These are phyloP conservation scores for Poterioochromonas sp. DNA, from an alignment of 352 stramenopile species.

Conservation along the genomic window DNA sequence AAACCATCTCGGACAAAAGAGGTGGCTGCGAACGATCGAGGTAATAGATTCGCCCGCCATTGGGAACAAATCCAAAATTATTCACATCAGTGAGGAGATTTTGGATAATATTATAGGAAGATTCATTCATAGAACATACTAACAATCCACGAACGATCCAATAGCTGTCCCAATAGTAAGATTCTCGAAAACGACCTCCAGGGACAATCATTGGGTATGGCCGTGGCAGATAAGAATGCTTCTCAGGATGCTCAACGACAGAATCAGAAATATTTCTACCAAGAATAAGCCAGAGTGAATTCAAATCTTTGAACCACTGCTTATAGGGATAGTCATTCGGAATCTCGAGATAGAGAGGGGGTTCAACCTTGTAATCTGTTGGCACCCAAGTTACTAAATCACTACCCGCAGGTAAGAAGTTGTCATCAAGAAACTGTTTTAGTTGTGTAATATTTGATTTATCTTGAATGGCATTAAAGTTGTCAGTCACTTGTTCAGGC, in stretches of 20 bases:
- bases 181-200: constrained; percentile 75
- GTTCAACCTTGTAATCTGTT: background rate
- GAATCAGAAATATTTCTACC: constrained; percentile 52
- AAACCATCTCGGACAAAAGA: constrained; percentile 73
- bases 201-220: constrained; percentile 61
- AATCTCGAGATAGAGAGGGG: background rate
- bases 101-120: constrained; percentile 62
- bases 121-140: constrained; percentile 63
- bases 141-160: constrained; percentile 78
- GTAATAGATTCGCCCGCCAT: constrained; percentile 78
- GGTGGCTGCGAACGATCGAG: constrained; percentile 72
- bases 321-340: constrained; percentile 47
- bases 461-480: constrained; percentile 49
- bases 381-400: background rate
- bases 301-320: constrained; percentile 59
- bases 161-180: constrained; percentile 84
- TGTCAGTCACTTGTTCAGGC: constrained; percentile 57
- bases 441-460: background rate
- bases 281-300: constrained; percentile 63
- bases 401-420: background rate
- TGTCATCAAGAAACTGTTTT: background rate
- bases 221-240: constrained; percentile 46
- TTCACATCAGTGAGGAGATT: constrained; percentile 72
- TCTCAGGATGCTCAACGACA: constrained; percentile 53
- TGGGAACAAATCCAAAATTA: constrained; percentile 73